Evolutionary conservation across 1,284 basidiomycete genomes (phyloP), one percentile per base, ranked within the genome.

Genomic region (Ustanciosporium gigantosporum): DNA sequence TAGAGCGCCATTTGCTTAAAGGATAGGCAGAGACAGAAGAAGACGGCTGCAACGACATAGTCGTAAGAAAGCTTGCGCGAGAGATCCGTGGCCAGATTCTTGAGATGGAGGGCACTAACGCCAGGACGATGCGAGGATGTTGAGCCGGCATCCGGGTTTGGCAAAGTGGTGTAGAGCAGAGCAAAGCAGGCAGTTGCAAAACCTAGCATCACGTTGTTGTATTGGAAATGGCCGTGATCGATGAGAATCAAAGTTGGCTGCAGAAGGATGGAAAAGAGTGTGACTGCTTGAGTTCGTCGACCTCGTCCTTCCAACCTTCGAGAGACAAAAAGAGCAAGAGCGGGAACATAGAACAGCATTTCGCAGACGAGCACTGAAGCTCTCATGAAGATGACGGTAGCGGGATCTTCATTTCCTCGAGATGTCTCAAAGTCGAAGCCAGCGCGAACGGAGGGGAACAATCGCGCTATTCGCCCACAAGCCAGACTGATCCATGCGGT

Each of bases 1-100:
- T 94, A 95, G 11, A 96, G 81, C 4, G 89, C 87, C 91, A 95
- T 95, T 78, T 95, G 92, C 78, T 96, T 95, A 82, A 95, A 95
- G 3, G 87, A 84, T 15, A 96, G 82, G 65, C 88, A 88, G 25
- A 87, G 81, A 7, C 89, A 88, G 67, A 95, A 94, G 57, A 82
- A 85, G n/a, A 89, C 74, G 5, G 90, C 89, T 1, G 89, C 92
- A 0, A 86, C 64, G 3, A 89, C 77, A 74, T 96, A 77, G 36
- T 73, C 64, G 55, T 72, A 73, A 48, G 70, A 73, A 20, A 77
- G 49, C 15, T 61, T 53, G 13, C 68, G 59, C 29, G 72, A 74
- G 21, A 77, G 66, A 29, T 66, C 66, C 29, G 46, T 56, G 31
- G 64, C 43, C 42, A 46, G 32, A 19, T 36, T 45, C 39, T 49